A percentile compares a stretch with the other conserved stretches of the same genome.
Evolutionary conservation across 1,284 basidiomycete genomes (phyloP).

Genomic region (Melanopsichium pennsylvanicum): DNA sequence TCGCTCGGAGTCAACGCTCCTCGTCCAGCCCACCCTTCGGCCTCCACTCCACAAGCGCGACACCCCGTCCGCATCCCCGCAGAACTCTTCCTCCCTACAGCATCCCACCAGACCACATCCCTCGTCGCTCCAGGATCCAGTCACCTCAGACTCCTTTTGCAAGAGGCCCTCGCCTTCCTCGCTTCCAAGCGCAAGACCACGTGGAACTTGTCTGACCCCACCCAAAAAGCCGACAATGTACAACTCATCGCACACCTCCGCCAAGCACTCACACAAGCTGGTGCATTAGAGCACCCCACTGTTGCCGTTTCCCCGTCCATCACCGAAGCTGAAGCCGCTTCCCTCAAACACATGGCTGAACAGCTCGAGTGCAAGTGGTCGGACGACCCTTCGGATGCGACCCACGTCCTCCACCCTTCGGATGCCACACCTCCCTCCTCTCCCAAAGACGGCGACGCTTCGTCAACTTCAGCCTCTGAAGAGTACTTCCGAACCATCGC

Average conservation of each 20-base stretch:
- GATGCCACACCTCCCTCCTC: constrained; percentile 47
- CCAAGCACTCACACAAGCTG: constrained; percentile 34
- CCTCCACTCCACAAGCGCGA: constrained; percentile 15
- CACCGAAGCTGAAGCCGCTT: constrained; percentile 55
- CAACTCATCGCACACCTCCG: constrained; percentile 55
- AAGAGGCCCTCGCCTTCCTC: constrained; percentile 44
- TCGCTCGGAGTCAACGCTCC: constrained; percentile 51
- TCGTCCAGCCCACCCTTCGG: constrained; percentile 44
- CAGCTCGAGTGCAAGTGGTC: constrained; percentile 59
- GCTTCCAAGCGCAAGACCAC: constrained; percentile 31
- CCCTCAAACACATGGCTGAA: constrained; percentile 47
- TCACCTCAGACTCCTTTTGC: constrained; percentile 49
- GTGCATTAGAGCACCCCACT: constrained; percentile 36
- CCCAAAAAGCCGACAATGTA: constrained; percentile 40
- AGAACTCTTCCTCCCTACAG: constrained; percentile 48
- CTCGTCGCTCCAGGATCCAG: constrained; percentile 29
- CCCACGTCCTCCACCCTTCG: constrained; percentile 57
- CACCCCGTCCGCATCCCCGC: constrained; percentile 60
- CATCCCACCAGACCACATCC: constrained; percentile 43
- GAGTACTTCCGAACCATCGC: constrained; percentile 65
- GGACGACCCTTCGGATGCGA: constrained; percentile 43
- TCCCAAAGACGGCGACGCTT: constrained; percentile 34
- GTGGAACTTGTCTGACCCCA: constrained; percentile 51
- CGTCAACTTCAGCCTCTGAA: constrained; percentile 13
- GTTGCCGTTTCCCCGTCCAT: constrained; percentile 51